A percentile compares a stretch with the other conserved stretches of the same genome.
Evolutionary conservation across 768 basidiomycete genomes (phyloP).

Genomic region (Agrocybe praecox): DNA sequence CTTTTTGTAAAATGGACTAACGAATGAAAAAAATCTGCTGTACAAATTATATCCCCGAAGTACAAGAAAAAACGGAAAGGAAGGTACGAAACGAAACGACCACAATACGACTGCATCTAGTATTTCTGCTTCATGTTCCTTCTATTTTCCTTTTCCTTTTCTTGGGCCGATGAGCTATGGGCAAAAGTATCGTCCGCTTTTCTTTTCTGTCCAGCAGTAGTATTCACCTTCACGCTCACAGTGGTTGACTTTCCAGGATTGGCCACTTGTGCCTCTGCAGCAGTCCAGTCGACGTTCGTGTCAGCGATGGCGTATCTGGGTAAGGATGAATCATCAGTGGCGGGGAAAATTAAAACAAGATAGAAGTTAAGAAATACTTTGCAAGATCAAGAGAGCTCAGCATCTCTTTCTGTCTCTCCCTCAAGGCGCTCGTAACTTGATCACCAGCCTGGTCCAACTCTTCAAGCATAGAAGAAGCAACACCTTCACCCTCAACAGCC

Average conservation of each 20-base stretch:
- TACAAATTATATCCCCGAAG: neutral
- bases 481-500: constrained; percentile 28
- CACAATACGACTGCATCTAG: no score
- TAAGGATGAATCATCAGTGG: constrained; percentile 8
- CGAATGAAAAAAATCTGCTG: neutral
- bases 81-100: neutral
- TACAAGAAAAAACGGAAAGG: neutral
- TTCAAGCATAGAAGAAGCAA: constrained; percentile 52
- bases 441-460: constrained; percentile 82
- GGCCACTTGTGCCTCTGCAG: constrained; percentile 73
- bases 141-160: constrained; percentile 50
- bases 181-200: constrained; percentile 41
- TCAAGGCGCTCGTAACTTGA: constrained; percentile 64
- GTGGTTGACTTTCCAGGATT: constrained; percentile 62
- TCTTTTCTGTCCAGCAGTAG: constrained; percentile 52
- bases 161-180: constrained; percentile 17
- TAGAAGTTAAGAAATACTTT: constrained; percentile 54
- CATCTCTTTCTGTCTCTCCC: constrained; percentile 84
- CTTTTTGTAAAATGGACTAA: neutral
- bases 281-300: constrained; percentile 68
- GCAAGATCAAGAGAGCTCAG: constrained; percentile 85
- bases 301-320: constrained; percentile 77
- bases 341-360: constrained; percentile 14
- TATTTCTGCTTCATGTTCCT: constrained; percentile 52
- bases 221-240: constrained; percentile 69